A percentile compares a stretch with the other conserved stretches of the same genome.
phyloP scores from a whole-genome alignment of 73 alveolate species.

The Paramecium octaurelia region DNA sequence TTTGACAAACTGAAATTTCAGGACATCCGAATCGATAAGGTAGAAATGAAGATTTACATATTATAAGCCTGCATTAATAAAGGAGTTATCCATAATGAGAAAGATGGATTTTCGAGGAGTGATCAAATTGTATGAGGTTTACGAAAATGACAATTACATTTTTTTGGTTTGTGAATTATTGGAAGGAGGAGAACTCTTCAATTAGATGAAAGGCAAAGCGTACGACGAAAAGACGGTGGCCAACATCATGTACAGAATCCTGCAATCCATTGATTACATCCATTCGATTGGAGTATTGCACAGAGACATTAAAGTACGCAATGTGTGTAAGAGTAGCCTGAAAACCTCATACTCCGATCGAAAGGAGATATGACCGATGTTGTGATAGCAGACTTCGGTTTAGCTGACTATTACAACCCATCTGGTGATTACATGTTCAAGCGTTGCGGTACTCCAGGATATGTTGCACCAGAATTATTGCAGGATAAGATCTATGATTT shows the following conservation, averaged over 20 bases:
- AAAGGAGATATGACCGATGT: slow-evolving; percentile 51
- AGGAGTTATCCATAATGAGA: slow-evolving; percentile 58
- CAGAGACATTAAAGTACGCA: slow-evolving; percentile 48
- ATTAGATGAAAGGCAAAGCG: slow-evolving; percentile 36
- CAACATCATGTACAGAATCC: slow-evolving; percentile 15
- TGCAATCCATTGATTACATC: slow-evolving; percentile 54
- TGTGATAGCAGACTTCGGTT: slow-evolving; percentile 60
- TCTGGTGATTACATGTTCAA: slow-evolving; percentile 59
- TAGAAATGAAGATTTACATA: not conserved
- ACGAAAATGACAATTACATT: slow-evolving; percentile 56
- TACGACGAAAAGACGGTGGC: slow-evolving; percentile 62
- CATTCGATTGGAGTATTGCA: slow-evolving; percentile 39
- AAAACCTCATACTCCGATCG: slow-evolving; percentile 39
- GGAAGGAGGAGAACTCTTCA: slow-evolving; percentile 63
- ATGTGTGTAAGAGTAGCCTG: not conserved
- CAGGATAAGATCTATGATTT: slow-evolving; percentile 57
- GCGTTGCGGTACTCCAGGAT: slow-evolving; percentile 65
- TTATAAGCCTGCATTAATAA: slow-evolving; percentile 53
- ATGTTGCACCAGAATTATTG: slow-evolving; percentile 62
- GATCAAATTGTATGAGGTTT: slow-evolving; percentile 59
- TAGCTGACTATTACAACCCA: slow-evolving; percentile 52
- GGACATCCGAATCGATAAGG: slow-evolving; percentile 52
- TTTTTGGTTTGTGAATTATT: slow-evolving; percentile 53
- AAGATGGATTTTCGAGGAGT: slow-evolving; percentile 61
- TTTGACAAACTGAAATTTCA: slow-evolving; percentile 58